A percentile compares a stretch with the other conserved stretches of the same genome.
Evolutionary conservation across 768 basidiomycete species (phyloP).

Genomic region (Serendipita indica): DNA sequence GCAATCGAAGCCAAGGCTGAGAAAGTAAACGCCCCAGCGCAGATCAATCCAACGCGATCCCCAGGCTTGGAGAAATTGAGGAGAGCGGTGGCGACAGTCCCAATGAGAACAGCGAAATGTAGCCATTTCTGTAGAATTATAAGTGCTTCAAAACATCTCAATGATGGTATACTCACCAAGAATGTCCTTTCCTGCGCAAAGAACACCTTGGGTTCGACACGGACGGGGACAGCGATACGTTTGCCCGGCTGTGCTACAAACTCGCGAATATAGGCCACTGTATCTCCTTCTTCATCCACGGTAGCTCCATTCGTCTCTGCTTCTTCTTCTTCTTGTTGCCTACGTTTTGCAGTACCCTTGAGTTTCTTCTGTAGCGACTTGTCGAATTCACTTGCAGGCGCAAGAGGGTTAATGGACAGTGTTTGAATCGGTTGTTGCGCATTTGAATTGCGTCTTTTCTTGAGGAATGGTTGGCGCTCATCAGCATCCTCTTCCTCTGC

Average conservation of each 20-base stretch:
- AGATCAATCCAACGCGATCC: slow-evolving; percentile 54
- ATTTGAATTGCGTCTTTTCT: slow-evolving; percentile 18
- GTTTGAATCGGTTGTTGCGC: not conserved
- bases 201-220: slow-evolving; percentile 95
- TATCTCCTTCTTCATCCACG: slow-evolving; percentile 19
- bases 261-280: slow-evolving; percentile 31
- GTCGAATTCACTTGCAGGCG: slow-evolving; percentile 69
- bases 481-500: slow-evolving; percentile 21
- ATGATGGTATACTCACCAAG: slow-evolving; percentile 41
- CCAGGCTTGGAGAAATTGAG: slow-evolving; percentile 69
- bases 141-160: slow-evolving; percentile 11
- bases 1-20: slow-evolving; percentile 79
- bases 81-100: slow-evolving; percentile 77
- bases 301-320: slow-evolving; percentile 30
- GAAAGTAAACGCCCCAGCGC: slow-evolving; percentile 76
- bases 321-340: slow-evolving; percentile 28
- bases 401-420: slow-evolving; percentile 74
- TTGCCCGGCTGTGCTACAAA: slow-evolving; percentile 78
- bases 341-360: slow-evolving; percentile 21
- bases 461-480: slow-evolving; percentile 29
- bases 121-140: slow-evolving; percentile 62
- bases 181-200: slow-evolving; percentile 94
- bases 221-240: slow-evolving; percentile 82
- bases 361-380: slow-evolving; percentile 64
- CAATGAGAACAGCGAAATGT: slow-evolving; percentile 72